Evolutionary conservation across 176 grass and related monocot species (phyloP).

Genomic region (Carex scoparia): DNA sequence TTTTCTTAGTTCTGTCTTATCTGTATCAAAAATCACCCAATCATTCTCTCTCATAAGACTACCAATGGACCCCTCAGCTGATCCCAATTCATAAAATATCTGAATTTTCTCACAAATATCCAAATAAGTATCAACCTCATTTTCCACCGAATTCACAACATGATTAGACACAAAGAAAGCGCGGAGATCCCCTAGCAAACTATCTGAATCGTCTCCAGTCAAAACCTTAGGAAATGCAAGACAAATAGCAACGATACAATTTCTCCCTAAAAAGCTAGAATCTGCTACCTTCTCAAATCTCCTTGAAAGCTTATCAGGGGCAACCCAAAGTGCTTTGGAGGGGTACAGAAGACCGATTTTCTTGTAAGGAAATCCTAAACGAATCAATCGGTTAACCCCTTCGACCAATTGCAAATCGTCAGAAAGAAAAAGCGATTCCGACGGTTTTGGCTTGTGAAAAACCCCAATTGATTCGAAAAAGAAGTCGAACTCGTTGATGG

Average conservation of each 20-base stretch:
- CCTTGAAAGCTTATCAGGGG: slow-evolving; percentile 15
- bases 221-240: slow-evolving; percentile 41
- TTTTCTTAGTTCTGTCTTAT: slow-evolving; percentile 40
- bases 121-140: slow-evolving; percentile 60
- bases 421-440: slow-evolving; percentile 45
- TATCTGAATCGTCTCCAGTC: slow-evolving; percentile 12
- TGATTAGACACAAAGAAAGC: slow-evolving; percentile 30
- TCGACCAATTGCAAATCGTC: slow-evolving; percentile 50
- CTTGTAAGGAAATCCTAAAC: slow-evolving; percentile 68
- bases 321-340: slow-evolving; percentile 32
- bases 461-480: slow-evolving; percentile 87
- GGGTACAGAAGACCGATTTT: slow-evolving; percentile 50
- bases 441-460: neutral
- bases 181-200: slow-evolving; percentile 45
- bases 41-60: slow-evolving; percentile 37
- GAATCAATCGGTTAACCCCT: slow-evolving; percentile 38
- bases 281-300: neutral
- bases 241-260: slow-evolving; percentile 50
- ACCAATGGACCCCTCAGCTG: slow-evolving; percentile 46
- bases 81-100: slow-evolving; percentile 59
- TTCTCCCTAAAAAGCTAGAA: neutral
- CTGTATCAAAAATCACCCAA: slow-evolving; percentile 56
- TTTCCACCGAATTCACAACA: slow-evolving; percentile 33
- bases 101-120: slow-evolving; percentile 50
- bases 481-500: slow-evolving; percentile 82